phyloP scores from a whole-genome alignment of 2,329 filamentous ascomycete genomes.

The Camillea tinctor region DNA sequence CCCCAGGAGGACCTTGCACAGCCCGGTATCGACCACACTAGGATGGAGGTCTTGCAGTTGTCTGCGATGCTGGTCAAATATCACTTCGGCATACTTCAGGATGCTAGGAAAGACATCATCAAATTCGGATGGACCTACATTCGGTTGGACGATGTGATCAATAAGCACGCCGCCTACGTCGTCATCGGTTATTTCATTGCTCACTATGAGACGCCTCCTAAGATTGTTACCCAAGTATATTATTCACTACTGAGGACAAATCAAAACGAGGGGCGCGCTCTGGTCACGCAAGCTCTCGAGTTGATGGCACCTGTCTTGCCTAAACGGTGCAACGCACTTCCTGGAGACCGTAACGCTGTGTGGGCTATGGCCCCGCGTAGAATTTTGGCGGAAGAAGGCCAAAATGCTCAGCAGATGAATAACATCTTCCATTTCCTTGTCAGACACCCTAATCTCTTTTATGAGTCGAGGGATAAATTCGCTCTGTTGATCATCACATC shows the following conservation, averaged over 20 bases:
- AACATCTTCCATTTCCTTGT: conserved; percentile 98
- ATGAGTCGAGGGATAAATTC: conserved; percentile 90
- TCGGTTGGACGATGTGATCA: conserved; percentile 96
- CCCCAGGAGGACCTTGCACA: conserved; percentile 79
- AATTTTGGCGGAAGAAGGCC: conserved; percentile 89
- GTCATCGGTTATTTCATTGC: conserved; percentile 97
- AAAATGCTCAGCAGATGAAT: conserved; percentile 92
- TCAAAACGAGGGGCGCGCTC: conserved; percentile 86
- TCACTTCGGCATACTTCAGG: conserved; percentile 81
- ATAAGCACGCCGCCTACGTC: conserved; percentile 97
- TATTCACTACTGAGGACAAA: conserved; percentile 87
- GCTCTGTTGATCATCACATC: conserved; percentile 85
- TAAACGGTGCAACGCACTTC: conserved; percentile 69
- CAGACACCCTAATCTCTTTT: conserved; percentile 88
- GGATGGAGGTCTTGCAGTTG: conserved; percentile 93
- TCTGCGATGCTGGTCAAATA: conserved; percentile 96
- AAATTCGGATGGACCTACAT: conserved; percentile 99
- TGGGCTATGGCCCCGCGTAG: conserved; percentile 91
- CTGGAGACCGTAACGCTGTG: conserved; percentile 71
- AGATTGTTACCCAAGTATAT: conserved; percentile 95
- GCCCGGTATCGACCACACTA: conserved; percentile 87
- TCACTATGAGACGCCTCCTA: conserved; percentile 91
- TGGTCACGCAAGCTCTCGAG: conserved; percentile 93
- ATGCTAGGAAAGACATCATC: conserved; percentile 95
- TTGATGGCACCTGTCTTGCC: conserved; percentile 92